A percentile compares a stretch with the other conserved stretches of the same genome.
These are phyloP conservation scores for Vigna nakashimae DNA, from an alignment of 306 rosid species.

Conservation along the genomic window DNA sequence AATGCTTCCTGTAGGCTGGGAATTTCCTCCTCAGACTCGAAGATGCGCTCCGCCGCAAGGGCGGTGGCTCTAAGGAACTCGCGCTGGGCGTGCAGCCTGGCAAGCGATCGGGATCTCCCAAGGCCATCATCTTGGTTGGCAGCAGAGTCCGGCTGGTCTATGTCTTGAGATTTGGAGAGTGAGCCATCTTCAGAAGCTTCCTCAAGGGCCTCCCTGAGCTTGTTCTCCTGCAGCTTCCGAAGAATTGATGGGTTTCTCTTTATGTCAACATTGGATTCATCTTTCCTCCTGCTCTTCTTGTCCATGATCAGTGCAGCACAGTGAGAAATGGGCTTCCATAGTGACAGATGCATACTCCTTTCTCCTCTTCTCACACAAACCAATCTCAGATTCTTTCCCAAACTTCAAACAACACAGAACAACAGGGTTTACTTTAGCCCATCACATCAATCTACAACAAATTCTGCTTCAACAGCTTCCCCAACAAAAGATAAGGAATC, in stretches of 20 bases:
- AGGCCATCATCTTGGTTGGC: constrained; percentile 67
- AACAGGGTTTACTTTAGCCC: constrained; percentile 42
- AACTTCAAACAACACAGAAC: constrained; percentile 21
- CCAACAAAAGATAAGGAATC: constrained; percentile 32
- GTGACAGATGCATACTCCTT: constrained; percentile 86
- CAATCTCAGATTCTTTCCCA: constrained; percentile 13
- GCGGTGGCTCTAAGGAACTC: constrained; percentile 93
- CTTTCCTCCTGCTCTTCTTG: constrained; percentile 75
- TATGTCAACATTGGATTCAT: constrained; percentile 57
- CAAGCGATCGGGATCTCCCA: constrained; percentile 84
- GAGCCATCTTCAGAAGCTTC: constrained; percentile 98
- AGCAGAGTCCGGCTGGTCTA: constrained; percentile 63
- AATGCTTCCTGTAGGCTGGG: constrained; percentile 71
- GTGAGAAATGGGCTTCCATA: constrained; percentile 98
- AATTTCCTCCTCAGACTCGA: constrained; percentile 70
- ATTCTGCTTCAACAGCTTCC: neutral
- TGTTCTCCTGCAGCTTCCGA: constrained; percentile 83
- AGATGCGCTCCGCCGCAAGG: constrained; percentile 84
- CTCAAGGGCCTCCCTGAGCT: constrained; percentile 96
- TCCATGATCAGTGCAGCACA: constrained; percentile 91
- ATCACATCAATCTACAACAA: constrained; percentile 38
- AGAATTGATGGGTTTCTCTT: constrained; percentile 72
- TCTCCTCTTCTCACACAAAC: constrained; percentile 25
- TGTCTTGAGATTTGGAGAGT: constrained; percentile 74
- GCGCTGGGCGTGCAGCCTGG: constrained; percentile 88